Conservation (phyloP, 805 yeast species). For the Jamesozyma spencerorum region DNA sequence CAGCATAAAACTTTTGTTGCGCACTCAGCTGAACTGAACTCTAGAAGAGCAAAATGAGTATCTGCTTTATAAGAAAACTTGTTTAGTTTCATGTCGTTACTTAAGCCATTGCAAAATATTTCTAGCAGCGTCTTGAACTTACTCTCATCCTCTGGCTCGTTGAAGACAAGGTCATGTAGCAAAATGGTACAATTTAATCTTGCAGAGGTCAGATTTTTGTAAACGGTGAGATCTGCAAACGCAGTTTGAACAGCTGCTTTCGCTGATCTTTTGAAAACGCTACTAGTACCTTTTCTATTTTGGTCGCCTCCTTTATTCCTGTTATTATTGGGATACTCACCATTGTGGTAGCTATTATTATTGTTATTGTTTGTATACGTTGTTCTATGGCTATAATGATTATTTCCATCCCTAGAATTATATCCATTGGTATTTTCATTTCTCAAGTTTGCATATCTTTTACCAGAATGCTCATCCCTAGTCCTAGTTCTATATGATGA, state of each 20-base stretch:
- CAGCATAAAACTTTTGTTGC: conserved; percentile 19
- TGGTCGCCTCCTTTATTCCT: not conserved
- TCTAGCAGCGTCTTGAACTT: conserved; percentile 6
- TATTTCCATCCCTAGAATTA: not conserved
- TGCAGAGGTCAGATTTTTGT: conserved; percentile 8
- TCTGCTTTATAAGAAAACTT: not conserved
- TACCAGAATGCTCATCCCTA: not conserved
- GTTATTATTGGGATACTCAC: not conserved
- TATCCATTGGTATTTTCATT: not conserved
- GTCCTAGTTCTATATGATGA: not conserved
- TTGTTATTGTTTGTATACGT: conserved; percentile 1
- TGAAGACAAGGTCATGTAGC: not conserved
- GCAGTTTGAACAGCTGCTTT: conserved; percentile 1
- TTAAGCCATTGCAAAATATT: conserved; percentile 3
- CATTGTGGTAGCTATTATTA: not conserved
- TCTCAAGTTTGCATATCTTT: too few species aligned
- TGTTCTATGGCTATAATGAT: not conserved
- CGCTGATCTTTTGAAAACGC: not conserved
- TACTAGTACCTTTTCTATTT: not conserved
- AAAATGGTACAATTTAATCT: conserved; percentile 6
- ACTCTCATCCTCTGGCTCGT: not conserved
- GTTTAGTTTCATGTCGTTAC: not conserved
- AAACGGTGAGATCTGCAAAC: conserved; percentile 4
- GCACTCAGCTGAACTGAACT: conserved; percentile 13
- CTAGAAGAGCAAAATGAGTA: conserved; percentile 7